phyloP scores from a whole-genome alignment of 1,139 yeast species.

The Meyerozyma smithsonii region DNA sequence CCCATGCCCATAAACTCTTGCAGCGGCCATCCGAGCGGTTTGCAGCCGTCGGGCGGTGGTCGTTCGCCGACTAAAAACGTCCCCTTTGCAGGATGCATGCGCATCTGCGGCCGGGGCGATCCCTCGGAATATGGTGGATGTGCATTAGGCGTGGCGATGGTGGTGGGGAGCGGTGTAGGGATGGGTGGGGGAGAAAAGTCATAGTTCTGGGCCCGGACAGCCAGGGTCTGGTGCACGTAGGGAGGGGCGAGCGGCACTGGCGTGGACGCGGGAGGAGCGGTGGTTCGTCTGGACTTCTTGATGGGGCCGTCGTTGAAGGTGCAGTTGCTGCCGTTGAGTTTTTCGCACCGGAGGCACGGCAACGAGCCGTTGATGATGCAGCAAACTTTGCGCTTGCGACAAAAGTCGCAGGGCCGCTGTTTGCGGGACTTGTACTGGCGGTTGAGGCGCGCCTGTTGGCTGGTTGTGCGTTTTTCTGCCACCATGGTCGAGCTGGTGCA shows the following conservation, averaged over 20 bases:
- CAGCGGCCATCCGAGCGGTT: background rate
- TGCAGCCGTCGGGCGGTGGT: background rate
- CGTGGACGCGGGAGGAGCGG: background rate
- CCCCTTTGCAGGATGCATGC: background rate
- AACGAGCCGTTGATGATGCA: constrained; percentile 20
- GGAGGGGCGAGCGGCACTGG: background rate
- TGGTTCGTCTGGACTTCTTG: constrained; percentile 9
- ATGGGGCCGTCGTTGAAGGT: constrained; percentile 23
- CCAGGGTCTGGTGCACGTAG: background rate
- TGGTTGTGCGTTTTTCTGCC: background rate
- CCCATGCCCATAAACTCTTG: background rate
- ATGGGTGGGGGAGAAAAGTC: background rate
- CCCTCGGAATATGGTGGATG: background rate
- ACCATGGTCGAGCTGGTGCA: background rate
- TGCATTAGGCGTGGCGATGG: background rate
- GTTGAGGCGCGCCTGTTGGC: background rate
- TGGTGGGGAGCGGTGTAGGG: background rate
- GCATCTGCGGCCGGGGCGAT: background rate
- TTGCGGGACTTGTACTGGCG: constrained; percentile 18
- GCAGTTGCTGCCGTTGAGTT: constrained; percentile 19
- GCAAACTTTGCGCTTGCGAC: constrained; percentile 24
- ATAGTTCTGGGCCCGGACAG: no score
- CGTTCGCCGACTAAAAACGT: background rate
- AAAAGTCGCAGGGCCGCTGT: constrained; percentile 25
- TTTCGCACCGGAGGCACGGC: constrained; percentile 21